phyloP scores from a whole-genome alignment of 345 rosid genomes.

The Melaleuca alternifolia region DNA sequence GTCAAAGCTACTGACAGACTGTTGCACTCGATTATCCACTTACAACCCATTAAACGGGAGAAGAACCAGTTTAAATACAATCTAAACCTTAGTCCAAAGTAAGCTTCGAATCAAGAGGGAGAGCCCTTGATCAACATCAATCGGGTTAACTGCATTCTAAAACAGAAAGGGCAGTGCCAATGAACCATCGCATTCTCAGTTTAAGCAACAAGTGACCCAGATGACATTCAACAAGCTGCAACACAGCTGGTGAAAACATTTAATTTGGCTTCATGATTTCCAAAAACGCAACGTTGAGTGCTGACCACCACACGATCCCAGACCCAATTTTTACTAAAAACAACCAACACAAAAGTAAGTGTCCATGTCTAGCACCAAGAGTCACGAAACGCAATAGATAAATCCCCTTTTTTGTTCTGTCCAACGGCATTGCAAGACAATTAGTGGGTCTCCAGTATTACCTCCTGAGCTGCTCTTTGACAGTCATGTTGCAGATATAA shows the following conservation, averaged over 20 bases:
- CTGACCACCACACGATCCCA: not conserved
- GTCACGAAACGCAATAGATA: not conserved
- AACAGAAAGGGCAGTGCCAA: not conserved
- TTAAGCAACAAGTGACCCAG: not conserved
- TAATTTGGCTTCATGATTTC: not conserved
- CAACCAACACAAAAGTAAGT: not conserved
- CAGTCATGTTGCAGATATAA: conserved; percentile 85
- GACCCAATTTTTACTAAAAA: not conserved
- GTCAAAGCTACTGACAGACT: not conserved
- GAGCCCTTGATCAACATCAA: not conserved
- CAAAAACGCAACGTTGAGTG: not conserved
- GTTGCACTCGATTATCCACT: not conserved
- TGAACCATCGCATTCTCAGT: not conserved
- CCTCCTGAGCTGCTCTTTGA: conserved; percentile 67
- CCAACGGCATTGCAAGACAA: not conserved
- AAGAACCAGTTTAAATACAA: not conserved
- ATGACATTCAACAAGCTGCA: not conserved
- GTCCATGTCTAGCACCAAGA: not conserved
- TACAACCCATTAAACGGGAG: not conserved
- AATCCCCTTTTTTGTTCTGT: not conserved
- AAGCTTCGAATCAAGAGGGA: not conserved
- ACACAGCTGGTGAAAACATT: not conserved
- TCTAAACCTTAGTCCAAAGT: not conserved
- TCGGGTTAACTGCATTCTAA: not conserved
- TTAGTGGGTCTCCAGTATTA: not conserved